Conservation (phyloP, 2,329 filamentous ascomycete genomes). For the Fusarium tuaranense region DNA sequence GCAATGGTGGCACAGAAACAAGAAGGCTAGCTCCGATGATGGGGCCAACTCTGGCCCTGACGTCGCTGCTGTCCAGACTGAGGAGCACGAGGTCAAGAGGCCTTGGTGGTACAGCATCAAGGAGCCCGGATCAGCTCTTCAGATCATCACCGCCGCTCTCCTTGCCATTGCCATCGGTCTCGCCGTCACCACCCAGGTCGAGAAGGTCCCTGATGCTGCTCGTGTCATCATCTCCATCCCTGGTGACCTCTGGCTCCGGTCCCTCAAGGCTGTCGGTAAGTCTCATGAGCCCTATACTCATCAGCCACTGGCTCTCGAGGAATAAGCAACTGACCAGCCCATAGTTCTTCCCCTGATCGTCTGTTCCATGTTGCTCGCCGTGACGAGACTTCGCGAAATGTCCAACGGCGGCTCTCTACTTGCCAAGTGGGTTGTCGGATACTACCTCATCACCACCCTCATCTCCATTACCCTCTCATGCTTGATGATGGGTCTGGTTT, state of each 20-base stretch:
- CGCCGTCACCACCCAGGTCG: constrained; percentile 55
- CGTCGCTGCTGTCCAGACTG: constrained; percentile 12
- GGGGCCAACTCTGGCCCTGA: constrained; percentile 26
- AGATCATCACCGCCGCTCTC: constrained; percentile 62
- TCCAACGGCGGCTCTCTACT: constrained; percentile 56
- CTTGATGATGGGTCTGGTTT: constrained; percentile 60
- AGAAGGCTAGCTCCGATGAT: neutral
- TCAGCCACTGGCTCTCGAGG: neutral
- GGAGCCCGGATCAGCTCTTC: constrained; percentile 58
- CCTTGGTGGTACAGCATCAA: constrained; percentile 52
- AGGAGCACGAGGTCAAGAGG: constrained; percentile 43
- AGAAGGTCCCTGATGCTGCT: constrained; percentile 56
- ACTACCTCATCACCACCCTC: constrained; percentile 63
- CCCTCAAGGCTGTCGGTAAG: constrained; percentile 61
- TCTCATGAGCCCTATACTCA: constrained; percentile 1
- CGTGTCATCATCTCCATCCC: constrained; percentile 59
- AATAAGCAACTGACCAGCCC: neutral
- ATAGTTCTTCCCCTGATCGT: constrained; percentile 64
- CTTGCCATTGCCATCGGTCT: constrained; percentile 64
- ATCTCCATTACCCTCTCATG: constrained; percentile 61
- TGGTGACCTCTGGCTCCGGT: constrained; percentile 62
- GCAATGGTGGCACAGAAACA: constrained; percentile 49
- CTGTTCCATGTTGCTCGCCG: constrained; percentile 63
- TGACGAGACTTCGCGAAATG: constrained; percentile 61
- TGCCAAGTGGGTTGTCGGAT: constrained; percentile 61